Evolutionary conservation across 305 asterid species (phyloP).

Genomic region (Petunia hybrid): DNA sequence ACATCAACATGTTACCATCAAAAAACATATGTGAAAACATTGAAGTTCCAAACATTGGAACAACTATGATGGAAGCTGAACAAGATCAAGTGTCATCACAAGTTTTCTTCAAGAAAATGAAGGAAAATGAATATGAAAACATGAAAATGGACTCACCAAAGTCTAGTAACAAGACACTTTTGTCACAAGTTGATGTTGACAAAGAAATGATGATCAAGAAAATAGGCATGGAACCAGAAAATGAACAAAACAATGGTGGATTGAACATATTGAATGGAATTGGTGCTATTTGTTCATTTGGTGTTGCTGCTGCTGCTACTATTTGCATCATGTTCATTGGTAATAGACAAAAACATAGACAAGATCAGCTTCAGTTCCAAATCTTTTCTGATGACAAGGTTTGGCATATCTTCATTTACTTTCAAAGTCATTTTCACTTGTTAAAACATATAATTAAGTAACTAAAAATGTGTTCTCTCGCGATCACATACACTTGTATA

Average conservation of each 20-base stretch:
- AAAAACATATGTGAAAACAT: constrained; percentile 13
- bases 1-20: constrained; percentile 14
- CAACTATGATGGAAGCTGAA: constrained; percentile 32
- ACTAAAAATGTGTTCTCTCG: not conserved
- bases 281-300: constrained; percentile 79
- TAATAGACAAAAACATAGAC: constrained; percentile 37
- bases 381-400: constrained; percentile 54
- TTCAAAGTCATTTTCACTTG: not conserved
- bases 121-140: constrained; percentile 77
- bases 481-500: not conserved
- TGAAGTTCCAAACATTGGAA: not conserved
- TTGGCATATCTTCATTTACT: not conserved
- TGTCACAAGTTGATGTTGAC: constrained; percentile 26
- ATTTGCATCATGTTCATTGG: constrained; percentile 65
- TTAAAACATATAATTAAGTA: not conserved
- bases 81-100: constrained; percentile 65
- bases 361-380: constrained; percentile 60
- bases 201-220: constrained; percentile 37
- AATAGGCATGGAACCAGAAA: constrained; percentile 10
- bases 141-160: constrained; percentile 79
- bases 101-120: constrained; percentile 79
- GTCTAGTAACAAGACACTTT: constrained; percentile 31
- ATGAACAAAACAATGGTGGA: constrained; percentile 41
- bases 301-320: constrained; percentile 79
- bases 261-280: constrained; percentile 60